A percentile compares a stretch with the other conserved stretches of the same genome.
Conservation (phyloP, 179 eudicot species). For the Heliamphora pulchella region DNA sequence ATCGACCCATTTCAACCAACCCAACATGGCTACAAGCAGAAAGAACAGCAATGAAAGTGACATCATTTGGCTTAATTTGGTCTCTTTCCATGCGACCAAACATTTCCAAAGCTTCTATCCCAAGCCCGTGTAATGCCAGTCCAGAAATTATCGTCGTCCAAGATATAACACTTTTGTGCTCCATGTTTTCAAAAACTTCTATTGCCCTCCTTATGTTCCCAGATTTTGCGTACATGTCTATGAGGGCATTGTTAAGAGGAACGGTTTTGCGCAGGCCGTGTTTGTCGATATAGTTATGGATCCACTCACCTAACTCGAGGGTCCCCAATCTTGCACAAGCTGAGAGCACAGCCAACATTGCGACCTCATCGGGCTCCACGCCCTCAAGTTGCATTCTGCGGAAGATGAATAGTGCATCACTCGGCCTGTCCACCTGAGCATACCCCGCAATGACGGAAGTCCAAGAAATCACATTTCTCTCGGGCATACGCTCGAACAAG, state of each 20-base stretch:
- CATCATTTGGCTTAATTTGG: slow-evolving; percentile 36
- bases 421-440: slow-evolving; percentile 30
- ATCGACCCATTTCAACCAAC: slow-evolving; percentile 37
- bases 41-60: slow-evolving; percentile 43
- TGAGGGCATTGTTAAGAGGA: slow-evolving; percentile 38
- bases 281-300: slow-evolving; percentile 29
- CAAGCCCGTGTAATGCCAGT: slow-evolving; percentile 48
- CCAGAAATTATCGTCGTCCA: slow-evolving; percentile 60
- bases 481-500: slow-evolving; percentile 29
- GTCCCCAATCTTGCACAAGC: slow-evolving; percentile 57
- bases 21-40: slow-evolving; percentile 58
- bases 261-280: slow-evolving; percentile 20
- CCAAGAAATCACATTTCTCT: slow-evolving; percentile 51
- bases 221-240: slow-evolving; percentile 54
- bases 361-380: slow-evolving; percentile 45
- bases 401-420: slow-evolving; percentile 39
- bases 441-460: slow-evolving; percentile 40
- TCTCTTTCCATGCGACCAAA: slow-evolving; percentile 39
- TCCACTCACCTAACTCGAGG: slow-evolving; percentile 43
- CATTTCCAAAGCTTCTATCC: slow-evolving; percentile 46
- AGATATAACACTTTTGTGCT: slow-evolving; percentile 33
- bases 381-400: slow-evolving; percentile 34
- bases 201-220: slow-evolving; percentile 39
- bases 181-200: slow-evolving; percentile 33
- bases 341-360: slow-evolving; percentile 40